Percentiles rank a stretch among this genome's conserved stretches.
phyloP scores from a whole-genome alignment of 768 basidiomycete genomes.

The Tylopilus subfusipes region DNA sequence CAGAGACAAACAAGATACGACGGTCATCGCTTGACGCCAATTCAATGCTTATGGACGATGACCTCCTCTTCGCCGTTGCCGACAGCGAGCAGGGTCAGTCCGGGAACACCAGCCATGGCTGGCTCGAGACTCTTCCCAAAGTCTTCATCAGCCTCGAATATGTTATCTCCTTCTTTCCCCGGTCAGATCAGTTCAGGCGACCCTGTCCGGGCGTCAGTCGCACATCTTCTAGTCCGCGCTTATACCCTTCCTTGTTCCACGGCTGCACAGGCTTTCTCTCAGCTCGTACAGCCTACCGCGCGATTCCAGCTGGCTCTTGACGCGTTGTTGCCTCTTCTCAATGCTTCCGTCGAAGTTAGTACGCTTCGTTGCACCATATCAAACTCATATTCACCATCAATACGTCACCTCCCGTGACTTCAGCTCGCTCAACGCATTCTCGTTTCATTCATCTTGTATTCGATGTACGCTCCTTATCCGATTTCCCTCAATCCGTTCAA shows the following conservation, averaged over 20 bases:
- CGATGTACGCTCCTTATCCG: conserved; percentile 76
- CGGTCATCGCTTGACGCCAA: background rate
- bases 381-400: conserved; percentile 19
- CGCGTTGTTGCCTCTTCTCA: conserved; percentile 72
- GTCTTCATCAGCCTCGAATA: conserved; percentile 31
- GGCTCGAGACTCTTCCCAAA: conserved; percentile 33
- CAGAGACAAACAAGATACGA: conserved; percentile 13
- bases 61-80: conserved; percentile 32
- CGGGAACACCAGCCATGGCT: conserved; percentile 22
- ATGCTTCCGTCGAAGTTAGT: conserved; percentile 53
- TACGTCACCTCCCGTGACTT: conserved; percentile 8
- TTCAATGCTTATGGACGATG: conserved; percentile 33
- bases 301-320: conserved; percentile 84
- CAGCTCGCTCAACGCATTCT: conserved; percentile 73
- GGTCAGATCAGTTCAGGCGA: conserved; percentile 34
- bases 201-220: conserved; percentile 59
- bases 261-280: conserved; percentile 69
- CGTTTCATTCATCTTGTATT: conserved; percentile 75
- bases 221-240: conserved; percentile 62
- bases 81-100: conserved; percentile 32
- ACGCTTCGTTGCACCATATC: conserved; percentile 2
- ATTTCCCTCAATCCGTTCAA: conserved; percentile 81
- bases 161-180: conserved; percentile 32
- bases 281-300: conserved; percentile 71
- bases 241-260: conserved; percentile 73